Conservation (phyloP, 805 yeast genomes). For the Kuraishia hungarica region DNA sequence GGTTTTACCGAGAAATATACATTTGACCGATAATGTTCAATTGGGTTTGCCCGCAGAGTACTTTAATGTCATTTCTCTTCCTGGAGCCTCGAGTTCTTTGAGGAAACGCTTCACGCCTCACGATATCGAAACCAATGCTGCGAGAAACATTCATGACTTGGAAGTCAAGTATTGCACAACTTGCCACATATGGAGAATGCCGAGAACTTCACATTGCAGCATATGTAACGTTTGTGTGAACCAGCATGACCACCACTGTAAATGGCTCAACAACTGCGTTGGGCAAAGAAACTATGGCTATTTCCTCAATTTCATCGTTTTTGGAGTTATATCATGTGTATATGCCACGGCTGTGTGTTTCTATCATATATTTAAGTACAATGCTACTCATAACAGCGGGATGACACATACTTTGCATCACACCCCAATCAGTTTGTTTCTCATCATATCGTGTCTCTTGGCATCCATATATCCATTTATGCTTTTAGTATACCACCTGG, state of each 20-base stretch:
- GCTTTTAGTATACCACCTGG: constrained; percentile 44
- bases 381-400: constrained; percentile 4
- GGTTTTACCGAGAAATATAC: constrained; percentile 56
- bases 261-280: constrained; percentile 66
- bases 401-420: constrained; percentile 13
- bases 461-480: constrained; percentile 47
- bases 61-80: constrained; percentile 38
- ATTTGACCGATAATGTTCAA: constrained; percentile 32
- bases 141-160: constrained; percentile 12
- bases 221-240: constrained; percentile 54
- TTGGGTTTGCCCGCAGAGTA: constrained; percentile 49
- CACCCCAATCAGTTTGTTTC: constrained; percentile 36
- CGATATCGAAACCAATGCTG: constrained; percentile 24
- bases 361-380: constrained; percentile 19
- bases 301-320: constrained; percentile 43
- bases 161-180: constrained; percentile 42
- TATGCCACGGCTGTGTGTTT: constrained; percentile 22
- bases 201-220: constrained; percentile 68
- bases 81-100: constrained; percentile 27
- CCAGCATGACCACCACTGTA: constrained; percentile 62
- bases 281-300: constrained; percentile 66
- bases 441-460: constrained; percentile 40
- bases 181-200: constrained; percentile 71
- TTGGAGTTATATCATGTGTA: constrained; percentile 21
- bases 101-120: constrained; percentile 20